Evolutionary conservation across 148 eudicot genomes (phyloP), one percentile per base, ranked within the genome.

Genomic region (Camellia granthamiana): DNA sequence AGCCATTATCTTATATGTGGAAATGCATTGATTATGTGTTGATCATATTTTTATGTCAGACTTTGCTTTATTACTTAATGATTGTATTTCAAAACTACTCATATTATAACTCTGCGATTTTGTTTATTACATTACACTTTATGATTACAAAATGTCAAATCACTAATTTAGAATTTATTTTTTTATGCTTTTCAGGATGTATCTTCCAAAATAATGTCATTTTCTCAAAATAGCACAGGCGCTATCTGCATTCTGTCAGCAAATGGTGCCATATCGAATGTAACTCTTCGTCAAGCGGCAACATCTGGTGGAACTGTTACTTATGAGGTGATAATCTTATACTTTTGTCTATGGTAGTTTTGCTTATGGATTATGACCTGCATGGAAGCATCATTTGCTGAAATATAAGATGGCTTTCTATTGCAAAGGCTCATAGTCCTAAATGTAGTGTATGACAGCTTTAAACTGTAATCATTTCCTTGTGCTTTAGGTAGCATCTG

Each of bases 281-380:
- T 83, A 38, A 83, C 85, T 8, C 82, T 83, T 65, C 79, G 69
- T 43, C 85, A 79, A 76, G 69, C 85, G 55, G 71, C 82, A 19
- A 64, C 82, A 74, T 69, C 79, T 63, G 85, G 85, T 51, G 82
- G 85, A 75, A 79, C 79, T 60, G 85, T 83, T 38, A 83, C 85
- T 4, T 79, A 79, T 51, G 82, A 83, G 85, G 85, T 79, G 78
- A 58, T 59, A 76, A 52, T 54, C 30, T 70, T 55, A 6, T 42
- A 15, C 23, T 11, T 47, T 8, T 54, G 2, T 16, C 3, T 60
- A 44, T 7, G 16, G 41, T 10, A 69, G 69, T 5, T 10, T 69
- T 46, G 64, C 72, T 42, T 43, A 44, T 77, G 2, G 56, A 69
- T 78, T 51, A 5, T 78, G 18, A 68, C 14, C 7, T 3, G 42